These are phyloP conservation scores for Cladosporium austrohemisphaericum DNA, from an alignment of 2,329 filamentous ascomycete genomes.

Conservation along the genomic window DNA sequence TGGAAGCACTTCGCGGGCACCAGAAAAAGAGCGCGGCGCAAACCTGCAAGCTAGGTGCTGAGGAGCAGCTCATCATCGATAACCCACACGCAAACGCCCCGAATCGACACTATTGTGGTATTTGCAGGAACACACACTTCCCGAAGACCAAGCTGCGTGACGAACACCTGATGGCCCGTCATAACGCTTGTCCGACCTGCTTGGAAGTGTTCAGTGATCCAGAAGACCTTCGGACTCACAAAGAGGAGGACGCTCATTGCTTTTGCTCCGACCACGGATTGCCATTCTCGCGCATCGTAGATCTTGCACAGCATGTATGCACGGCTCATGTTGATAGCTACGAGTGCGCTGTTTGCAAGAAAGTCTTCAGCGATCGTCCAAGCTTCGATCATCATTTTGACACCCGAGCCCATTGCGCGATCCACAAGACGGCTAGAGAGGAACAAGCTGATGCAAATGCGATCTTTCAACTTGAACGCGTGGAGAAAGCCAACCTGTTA, in stretches of 20 bases:
- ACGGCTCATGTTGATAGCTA: no score
- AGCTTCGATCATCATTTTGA: conserved; percentile 15
- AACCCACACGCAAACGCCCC: not conserved
- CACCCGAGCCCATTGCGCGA: conserved; percentile 5
- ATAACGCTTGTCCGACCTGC: conserved; percentile 18
- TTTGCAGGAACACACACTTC: not conserved
- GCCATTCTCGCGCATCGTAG: not conserved
- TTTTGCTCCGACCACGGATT: conserved; percentile 18
- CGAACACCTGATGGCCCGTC: not conserved
- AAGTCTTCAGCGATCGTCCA: not conserved
- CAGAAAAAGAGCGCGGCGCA: not conserved
- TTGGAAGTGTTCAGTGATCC: conserved; percentile 8
- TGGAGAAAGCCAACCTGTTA: conserved; percentile 16
- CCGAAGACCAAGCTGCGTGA: not conserved
- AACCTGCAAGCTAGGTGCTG: no score
- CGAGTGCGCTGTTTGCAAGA: conserved; percentile 4
- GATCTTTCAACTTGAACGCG: not conserved
- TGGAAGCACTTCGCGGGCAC: not conserved
- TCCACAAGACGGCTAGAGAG: conserved; percentile 1
- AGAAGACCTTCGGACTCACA: conserved; percentile 10
- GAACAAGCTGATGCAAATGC: not conserved
- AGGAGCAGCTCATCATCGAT: not conserved
- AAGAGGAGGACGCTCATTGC: conserved; percentile 13
- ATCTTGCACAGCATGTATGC: conserved; percentile 14
- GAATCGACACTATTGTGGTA: not conserved